phyloP scores from a whole-genome alignment of 1,284 basidiomycete genomes.

The Tausonia pullulans region DNA sequence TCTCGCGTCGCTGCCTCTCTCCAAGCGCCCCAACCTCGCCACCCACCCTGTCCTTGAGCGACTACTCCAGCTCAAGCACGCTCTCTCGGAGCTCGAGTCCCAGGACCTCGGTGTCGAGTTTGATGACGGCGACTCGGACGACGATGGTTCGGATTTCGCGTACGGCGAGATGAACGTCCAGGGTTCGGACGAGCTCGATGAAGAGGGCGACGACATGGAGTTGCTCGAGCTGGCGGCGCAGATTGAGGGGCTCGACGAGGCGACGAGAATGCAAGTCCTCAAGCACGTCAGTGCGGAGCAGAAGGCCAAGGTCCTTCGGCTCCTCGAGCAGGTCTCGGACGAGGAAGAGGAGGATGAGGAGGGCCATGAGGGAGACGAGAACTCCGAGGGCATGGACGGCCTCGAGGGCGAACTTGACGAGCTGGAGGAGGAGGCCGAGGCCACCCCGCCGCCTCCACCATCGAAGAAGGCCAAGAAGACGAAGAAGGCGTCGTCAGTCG shows the following conservation, averaged over 20 bases:
- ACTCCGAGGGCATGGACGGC: constrained; percentile 24
- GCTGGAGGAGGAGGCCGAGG: constrained; percentile 28
- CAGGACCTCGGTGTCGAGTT: constrained; percentile 51
- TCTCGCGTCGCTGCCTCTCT: constrained; percentile 59
- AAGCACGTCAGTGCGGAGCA: constrained; percentile 19
- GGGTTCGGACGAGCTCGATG: constrained; percentile 20
- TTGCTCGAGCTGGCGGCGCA: constrained; percentile 5
- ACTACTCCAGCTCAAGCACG: constrained; percentile 73
- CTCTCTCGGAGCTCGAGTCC: constrained; percentile 68
- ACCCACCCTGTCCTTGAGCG: constrained; percentile 69
- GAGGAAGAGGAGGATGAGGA: constrained; percentile 26
- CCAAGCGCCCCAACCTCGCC: constrained; percentile 50
- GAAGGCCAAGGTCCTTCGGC: constrained; percentile 13
- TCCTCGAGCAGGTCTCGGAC: constrained; percentile 17
- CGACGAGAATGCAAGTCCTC: constrained; percentile 18
- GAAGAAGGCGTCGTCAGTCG: constrained; percentile 16
- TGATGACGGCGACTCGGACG: constrained; percentile 39
- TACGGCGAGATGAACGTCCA: constrained; percentile 21
- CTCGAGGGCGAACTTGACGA: constrained; percentile 25
- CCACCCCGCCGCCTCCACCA: constrained; percentile 10
- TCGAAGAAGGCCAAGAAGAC: constrained; percentile 24
- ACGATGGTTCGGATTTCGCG: constrained; percentile 17
- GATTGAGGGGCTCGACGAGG: too few relatives aligned
- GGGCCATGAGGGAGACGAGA: constrained; percentile 17
- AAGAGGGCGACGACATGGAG: constrained; percentile 27